Conservation (phyloP, 257 asterid genomes). For the Oldenlandia corymbosa region DNA sequence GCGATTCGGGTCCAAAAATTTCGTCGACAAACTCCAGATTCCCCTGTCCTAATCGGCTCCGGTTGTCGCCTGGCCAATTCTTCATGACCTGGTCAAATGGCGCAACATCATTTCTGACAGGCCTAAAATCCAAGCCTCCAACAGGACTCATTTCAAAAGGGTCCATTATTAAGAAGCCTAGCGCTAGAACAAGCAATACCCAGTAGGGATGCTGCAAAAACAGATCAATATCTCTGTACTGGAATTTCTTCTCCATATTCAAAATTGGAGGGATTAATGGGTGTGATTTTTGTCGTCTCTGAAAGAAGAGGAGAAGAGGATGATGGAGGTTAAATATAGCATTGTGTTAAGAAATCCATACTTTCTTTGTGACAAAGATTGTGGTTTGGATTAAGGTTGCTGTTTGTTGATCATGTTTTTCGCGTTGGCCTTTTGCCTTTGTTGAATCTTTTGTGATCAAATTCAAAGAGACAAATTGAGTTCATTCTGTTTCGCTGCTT, state of each 20-base stretch:
- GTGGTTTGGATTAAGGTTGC: constrained; percentile 31
- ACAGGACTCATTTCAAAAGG: constrained; percentile 78
- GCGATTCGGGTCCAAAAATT: constrained; percentile 77
- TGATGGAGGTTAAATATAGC: no score
- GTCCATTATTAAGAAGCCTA: constrained; percentile 53
- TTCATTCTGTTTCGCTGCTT: no score
- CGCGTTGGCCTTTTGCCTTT: constrained; percentile 8
- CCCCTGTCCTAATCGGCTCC: constrained; percentile 61
- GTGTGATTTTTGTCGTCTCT: not conserved
- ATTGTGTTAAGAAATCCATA: constrained; percentile 36
- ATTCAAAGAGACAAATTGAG: no score
- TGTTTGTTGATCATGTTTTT: constrained; percentile 37
- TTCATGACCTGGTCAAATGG: constrained; percentile 59
- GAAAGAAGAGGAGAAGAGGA: not conserved
- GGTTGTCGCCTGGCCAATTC: constrained; percentile 64
- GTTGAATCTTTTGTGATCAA: not conserved
- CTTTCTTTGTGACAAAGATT: constrained; percentile 36
- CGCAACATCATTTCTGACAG: constrained; percentile 66
- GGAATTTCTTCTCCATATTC: constrained; percentile 49
- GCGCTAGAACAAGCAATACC: constrained; percentile 29
- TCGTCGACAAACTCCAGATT: constrained; percentile 56
- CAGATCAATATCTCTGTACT: constrained; percentile 29
- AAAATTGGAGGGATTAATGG: not conserved
- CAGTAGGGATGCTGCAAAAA: constrained; percentile 48
- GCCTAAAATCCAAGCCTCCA: constrained; percentile 62